Evolutionary conservation across 352 stramenopile species (phyloP).

Genomic region (Phytopythium kandeliae): DNA sequence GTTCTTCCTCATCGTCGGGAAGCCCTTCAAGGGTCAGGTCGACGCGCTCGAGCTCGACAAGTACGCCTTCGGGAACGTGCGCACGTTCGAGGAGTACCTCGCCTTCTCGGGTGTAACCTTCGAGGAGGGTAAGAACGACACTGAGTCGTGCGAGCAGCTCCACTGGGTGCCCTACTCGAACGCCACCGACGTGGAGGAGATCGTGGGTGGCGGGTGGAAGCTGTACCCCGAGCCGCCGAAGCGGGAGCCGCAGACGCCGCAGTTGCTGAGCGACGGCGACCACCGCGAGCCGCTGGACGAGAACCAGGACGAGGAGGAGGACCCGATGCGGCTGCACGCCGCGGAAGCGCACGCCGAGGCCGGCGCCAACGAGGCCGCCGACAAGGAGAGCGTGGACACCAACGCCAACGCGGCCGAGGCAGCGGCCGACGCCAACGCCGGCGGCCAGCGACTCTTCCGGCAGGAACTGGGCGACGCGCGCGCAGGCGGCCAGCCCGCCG

Average conservation of each 20-base stretch:
- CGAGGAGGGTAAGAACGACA: slow-evolving; percentile 39
- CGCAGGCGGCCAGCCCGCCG: slow-evolving; percentile 13
- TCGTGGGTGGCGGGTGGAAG: slow-evolving; percentile 48
- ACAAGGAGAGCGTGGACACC: slow-evolving; percentile 29
- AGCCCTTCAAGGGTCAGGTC: slow-evolving; percentile 50
- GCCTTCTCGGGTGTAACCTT: slow-evolving; percentile 57
- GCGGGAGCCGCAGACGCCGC: background rate
- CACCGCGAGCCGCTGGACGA: slow-evolving; percentile 7
- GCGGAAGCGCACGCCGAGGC: slow-evolving; percentile 35
- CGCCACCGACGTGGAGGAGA: slow-evolving; percentile 37
- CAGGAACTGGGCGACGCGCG: slow-evolving; percentile 30
- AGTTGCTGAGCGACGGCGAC: slow-evolving; percentile 10
- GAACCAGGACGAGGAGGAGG: slow-evolving; percentile 11
- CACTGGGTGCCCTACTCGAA: slow-evolving; percentile 70
- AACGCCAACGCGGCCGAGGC: slow-evolving; percentile 16
- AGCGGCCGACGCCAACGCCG: no score
- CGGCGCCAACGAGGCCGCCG: slow-evolving; percentile 30
- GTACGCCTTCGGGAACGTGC: slow-evolving; percentile 46
- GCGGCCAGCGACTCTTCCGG: slow-evolving; percentile 25
- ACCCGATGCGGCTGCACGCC: slow-evolving; percentile 23
- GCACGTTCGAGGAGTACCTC: slow-evolving; percentile 53
- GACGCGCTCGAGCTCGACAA: slow-evolving; percentile 58
- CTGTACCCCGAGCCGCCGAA: slow-evolving; percentile 16
- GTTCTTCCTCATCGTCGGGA: slow-evolving; percentile 48
- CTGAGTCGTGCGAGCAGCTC: slow-evolving; percentile 51